A percentile compares a stretch with the other conserved stretches of the same genome.
Conservation (phyloP, 371 early-diverging fungal genomes). For the Rhizomucor pusillus region DNA sequence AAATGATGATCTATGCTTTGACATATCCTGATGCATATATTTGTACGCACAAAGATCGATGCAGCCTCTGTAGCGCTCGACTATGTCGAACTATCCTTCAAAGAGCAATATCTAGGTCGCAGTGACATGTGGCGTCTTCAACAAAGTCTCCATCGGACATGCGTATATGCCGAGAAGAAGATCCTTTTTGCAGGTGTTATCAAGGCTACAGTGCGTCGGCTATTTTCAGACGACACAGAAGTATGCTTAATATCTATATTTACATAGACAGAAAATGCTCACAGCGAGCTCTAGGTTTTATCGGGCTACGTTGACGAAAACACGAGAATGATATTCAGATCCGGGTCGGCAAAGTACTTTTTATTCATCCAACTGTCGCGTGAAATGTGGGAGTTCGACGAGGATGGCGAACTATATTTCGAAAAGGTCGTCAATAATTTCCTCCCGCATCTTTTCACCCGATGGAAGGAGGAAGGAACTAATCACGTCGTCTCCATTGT, state of each 20-base stretch:
- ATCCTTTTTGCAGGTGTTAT: slow-evolving; percentile 71
- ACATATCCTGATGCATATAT: slow-evolving; percentile 24
- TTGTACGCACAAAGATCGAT: slow-evolving; percentile 66
- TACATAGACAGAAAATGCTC: neutral
- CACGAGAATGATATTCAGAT: slow-evolving; percentile 89
- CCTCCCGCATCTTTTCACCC: slow-evolving; percentile 82
- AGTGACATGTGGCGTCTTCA: slow-evolving; percentile 94
- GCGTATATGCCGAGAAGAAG: slow-evolving; percentile 81
- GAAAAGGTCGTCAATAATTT: slow-evolving; percentile 91
- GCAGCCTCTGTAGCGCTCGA: slow-evolving; percentile 63
- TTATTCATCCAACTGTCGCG: slow-evolving; percentile 93
- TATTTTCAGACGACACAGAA: slow-evolving; percentile 62
- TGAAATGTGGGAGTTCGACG: slow-evolving; percentile 97
- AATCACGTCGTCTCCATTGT: slow-evolving; percentile 97
- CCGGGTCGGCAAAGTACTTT: slow-evolving; percentile 91
- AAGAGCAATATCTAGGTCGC: slow-evolving; percentile 91
- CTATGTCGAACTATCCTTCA: slow-evolving; percentile 84
- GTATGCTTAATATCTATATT: slow-evolving; percentile 22
- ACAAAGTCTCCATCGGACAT: slow-evolving; percentile 64
- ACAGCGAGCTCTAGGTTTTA: slow-evolving; percentile 14
- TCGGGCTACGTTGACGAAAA: slow-evolving; percentile 75
- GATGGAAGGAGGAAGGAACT: slow-evolving; percentile 82
- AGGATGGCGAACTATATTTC: slow-evolving; percentile 91
- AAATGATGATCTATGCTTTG: slow-evolving; percentile 5
- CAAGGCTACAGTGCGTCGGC: slow-evolving; percentile 83